Base-by-base conservation (phyloP, 768 basidiomycete species). In the Sporobolomyces roseus region DNA sequence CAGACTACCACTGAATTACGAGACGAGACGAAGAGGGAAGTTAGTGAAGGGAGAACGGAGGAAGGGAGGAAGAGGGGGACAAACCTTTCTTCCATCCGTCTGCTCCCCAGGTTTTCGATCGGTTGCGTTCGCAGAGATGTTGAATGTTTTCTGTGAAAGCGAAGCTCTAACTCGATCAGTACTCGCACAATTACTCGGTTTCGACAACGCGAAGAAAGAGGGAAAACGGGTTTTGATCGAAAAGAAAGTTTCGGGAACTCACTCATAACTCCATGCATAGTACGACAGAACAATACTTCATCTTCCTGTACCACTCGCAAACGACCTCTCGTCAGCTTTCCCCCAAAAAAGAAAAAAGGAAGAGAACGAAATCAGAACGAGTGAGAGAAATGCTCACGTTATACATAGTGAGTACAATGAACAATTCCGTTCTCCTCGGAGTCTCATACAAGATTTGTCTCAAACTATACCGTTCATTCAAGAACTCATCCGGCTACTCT, bases 341-440 rank as follows among this genome's bases (percentile, higher is more conserved):
- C 38, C 9, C 38, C 17, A 9, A 41, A 41, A 41, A 9, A 9
- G 9, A 9, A 9, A 9, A 41, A 41, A 41, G 38, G 38, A 9
- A 41, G 38, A 9, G 17, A 17, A 41, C 38, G 17, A 41, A n/a
- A n/a, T n/a, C n/a, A n/a, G n/a, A n/a, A n/a, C n/a, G n/a, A n/a
- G n/a, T n/a, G n/a, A n/a, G n/a, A n/a, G n/a, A 9, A 17, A 41
- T 41, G 17, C 90, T 86, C 75, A 92, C 92, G 75, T 96, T 94
- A 78, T 94, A 96, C 93, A 97, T 96, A 19, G 93, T 97, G 85
- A 97, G 88, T 49, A 96, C 93, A 74, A 97, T 93, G 80, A 96
- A 94, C 21, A 97, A 81, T 79, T 98, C 94, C 38, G 93, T 96
- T 38, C 88, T 83, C 25, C 93, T 83, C 0, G 90, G 88, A 0